Evolutionary conservation across 148 eudicot genomes (phyloP), one percentile per base, ranked within the genome.

Genomic region (Euryodendron excelsum): DNA sequence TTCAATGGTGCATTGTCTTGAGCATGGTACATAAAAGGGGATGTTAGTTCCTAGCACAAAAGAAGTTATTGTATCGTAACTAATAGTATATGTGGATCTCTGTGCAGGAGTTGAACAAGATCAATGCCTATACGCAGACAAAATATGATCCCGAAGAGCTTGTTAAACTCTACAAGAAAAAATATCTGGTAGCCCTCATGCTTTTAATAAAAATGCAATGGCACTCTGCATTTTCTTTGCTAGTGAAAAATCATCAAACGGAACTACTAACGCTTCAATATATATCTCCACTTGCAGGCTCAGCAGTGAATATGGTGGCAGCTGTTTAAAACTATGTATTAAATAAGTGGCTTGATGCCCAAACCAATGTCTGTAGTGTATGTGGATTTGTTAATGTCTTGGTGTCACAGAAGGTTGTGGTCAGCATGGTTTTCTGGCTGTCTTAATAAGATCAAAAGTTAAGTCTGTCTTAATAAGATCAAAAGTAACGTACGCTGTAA

Each of bases 31-130:
- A n/a, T n/a, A n/a, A n/a, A n/a, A n/a, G n/a, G n/a, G n/a, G n/a
- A n/a, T n/a, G n/a, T n/a, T n/a, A n/a, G n/a, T n/a, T n/a, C n/a
- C n/a, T n/a, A n/a, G n/a, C n/a, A n/a, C n/a, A n/a, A n/a, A n/a
- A n/a, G n/a, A n/a, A n/a, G n/a, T n/a, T n/a, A n/a, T n/a, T n/a
- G n/a, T n/a, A n/a, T n/a, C n/a, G n/a, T n/a, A n/a, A n/a, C n/a
- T n/a, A n/a, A n/a, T n/a, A n/a, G n/a, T n/a, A n/a, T n/a, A n/a
- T n/a, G 3, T 44, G 27, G 21, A 48, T 17, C 18, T 4, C 11
- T 21, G 31, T 81, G 79, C 84, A 91, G 95, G 95, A 89, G 78
- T 21, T 88, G 56, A 88, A 91, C 89, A 87, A 91, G 79, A 69
- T 91, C 52, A 91, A 87, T 64, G 92, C 91, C 23, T 91, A 89